These are phyloP conservation scores for Cryptococcus sp. DNA, from an alignment of 1,284 basidiomycete genomes.

Conservation along the genomic window DNA sequence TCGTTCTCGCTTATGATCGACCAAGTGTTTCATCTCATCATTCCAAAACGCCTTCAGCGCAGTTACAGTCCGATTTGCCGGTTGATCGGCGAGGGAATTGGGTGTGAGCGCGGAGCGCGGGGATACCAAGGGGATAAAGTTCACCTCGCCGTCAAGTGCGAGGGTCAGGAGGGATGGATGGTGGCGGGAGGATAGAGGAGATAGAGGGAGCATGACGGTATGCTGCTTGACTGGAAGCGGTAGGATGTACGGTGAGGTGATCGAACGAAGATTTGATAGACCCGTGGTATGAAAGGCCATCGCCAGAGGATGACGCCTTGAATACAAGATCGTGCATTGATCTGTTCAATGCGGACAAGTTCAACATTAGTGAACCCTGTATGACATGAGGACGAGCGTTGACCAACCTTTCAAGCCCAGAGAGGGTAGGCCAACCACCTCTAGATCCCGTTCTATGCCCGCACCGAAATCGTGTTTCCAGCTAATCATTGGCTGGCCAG, in stretches of 20 bases:
- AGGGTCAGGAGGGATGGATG: background rate
- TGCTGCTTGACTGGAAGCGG: background rate
- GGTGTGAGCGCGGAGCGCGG: background rate
- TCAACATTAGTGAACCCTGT: background rate
- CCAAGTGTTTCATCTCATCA: slow-evolving; percentile 13
- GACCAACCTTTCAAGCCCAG: slow-evolving; percentile 7
- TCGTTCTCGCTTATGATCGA: background rate
- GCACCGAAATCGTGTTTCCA: slow-evolving; percentile 38
- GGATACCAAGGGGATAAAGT: background rate
- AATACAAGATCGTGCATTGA: slow-evolving; percentile 24
- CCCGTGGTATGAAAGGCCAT: slow-evolving; percentile 21
- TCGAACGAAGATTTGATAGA: slow-evolving; percentile 14
- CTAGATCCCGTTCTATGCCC: slow-evolving; percentile 19
- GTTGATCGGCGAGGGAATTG: background rate
- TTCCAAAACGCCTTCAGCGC: slow-evolving; percentile 18
- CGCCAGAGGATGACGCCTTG: slow-evolving; percentile 14
- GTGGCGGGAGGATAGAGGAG: slow-evolving; percentile 1
- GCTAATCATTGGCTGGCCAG: slow-evolving; percentile 18
- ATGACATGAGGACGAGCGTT: background rate
- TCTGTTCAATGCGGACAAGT: slow-evolving; percentile 2
- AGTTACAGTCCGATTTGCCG: background rate
- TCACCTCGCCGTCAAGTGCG: background rate
- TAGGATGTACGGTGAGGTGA: slow-evolving; percentile 22
- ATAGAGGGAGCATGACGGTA: slow-evolving; percentile 2
- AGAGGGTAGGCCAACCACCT: slow-evolving; percentile 17